Percentiles rank a stretch among this genome's conserved stretches.
Conservation (phyloP, 2,329 filamentous ascomycete genomes). For the Thelonectria discophora region DNA sequence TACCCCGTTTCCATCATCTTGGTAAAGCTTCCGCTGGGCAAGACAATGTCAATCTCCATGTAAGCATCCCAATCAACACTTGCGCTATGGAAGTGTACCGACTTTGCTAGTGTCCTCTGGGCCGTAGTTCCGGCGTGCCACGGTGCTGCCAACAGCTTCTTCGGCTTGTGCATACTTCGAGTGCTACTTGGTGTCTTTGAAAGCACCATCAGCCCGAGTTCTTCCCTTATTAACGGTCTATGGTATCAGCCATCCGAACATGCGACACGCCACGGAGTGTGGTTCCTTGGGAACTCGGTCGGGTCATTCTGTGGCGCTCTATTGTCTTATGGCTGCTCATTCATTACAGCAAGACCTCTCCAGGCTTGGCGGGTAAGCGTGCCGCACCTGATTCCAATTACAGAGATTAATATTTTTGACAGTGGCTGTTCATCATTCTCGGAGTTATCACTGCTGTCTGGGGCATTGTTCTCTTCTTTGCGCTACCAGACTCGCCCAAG, state of each 20-base stretch:
- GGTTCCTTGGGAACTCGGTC: conserved; percentile 10
- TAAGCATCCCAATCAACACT: not conserved
- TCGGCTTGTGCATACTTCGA: not conserved
- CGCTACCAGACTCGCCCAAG: not conserved
- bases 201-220: conserved; percentile 2
- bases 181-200: conserved; percentile 4
- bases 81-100: too few relatives aligned
- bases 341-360: conserved; percentile 1
- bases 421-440: conserved; percentile 12
- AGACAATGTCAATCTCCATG: conserved; percentile 4
- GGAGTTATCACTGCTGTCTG: conserved; percentile 3
- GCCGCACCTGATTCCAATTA: too few relatives aligned
- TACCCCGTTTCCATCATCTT: conserved; percentile 8
- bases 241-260: conserved; percentile 13
- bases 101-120: not conserved
- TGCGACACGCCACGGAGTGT: not conserved
- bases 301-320: not conserved
- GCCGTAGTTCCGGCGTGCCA: conserved; percentile 1
- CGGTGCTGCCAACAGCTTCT: not conserved
- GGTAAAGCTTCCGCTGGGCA: conserved; percentile 1
- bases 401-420: not conserved
- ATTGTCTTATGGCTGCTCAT: conserved; percentile 1
- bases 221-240: not conserved
- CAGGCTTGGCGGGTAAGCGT: conserved; percentile 3
- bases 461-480: conserved; percentile 5